A percentile compares a stretch with the other conserved stretches of the same genome.
These are phyloP conservation scores for Oryza meyeriana DNA, from an alignment of 176 grass and related monocot genomes.

Conservation along the genomic window DNA sequence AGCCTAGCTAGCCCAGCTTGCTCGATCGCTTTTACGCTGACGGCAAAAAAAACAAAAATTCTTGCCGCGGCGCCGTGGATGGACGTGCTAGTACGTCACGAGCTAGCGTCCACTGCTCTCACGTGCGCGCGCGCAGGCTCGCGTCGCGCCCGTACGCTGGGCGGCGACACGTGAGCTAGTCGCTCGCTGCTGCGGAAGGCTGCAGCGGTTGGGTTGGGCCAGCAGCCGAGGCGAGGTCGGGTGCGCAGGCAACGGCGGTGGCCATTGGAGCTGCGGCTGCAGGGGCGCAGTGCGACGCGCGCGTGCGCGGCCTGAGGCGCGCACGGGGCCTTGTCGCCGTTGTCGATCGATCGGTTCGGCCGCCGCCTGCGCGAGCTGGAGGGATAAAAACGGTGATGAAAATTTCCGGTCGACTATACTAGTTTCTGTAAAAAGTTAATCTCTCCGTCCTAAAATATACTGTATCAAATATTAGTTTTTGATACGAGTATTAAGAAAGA, in stretches of 20 bases:
- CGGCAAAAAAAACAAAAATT: background rate
- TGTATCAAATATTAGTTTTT: too few species aligned
- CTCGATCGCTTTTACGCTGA: background rate
- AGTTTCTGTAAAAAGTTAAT: too few species aligned
- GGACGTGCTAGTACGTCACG: too few species aligned
- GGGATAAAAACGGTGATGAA: too few species aligned
- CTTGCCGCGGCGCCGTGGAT: background rate
- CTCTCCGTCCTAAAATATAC: too few species aligned
- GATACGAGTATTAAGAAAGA: too few species aligned
- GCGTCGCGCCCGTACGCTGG: conserved; percentile 2
- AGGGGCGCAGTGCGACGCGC: background rate
- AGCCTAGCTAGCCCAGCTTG: background rate
- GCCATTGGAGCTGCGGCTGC: background rate
- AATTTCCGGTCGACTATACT: too few species aligned
- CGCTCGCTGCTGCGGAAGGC: background rate
- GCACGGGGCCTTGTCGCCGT: background rate
- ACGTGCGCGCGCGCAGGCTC: conserved; percentile 31
- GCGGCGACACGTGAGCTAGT: background rate
- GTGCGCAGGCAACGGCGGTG: too few species aligned
- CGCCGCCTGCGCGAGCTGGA: too few species aligned
- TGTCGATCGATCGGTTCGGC: too few species aligned
- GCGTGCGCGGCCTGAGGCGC: too few species aligned
- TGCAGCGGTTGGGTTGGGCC: background rate
- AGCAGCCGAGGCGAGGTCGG: too few species aligned
- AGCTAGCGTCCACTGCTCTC: conserved; percentile 7